These are phyloP conservation scores for Eragrostis tef DNA, from an alignment of 202 grass and related monocot species.

Conservation along the genomic window DNA sequence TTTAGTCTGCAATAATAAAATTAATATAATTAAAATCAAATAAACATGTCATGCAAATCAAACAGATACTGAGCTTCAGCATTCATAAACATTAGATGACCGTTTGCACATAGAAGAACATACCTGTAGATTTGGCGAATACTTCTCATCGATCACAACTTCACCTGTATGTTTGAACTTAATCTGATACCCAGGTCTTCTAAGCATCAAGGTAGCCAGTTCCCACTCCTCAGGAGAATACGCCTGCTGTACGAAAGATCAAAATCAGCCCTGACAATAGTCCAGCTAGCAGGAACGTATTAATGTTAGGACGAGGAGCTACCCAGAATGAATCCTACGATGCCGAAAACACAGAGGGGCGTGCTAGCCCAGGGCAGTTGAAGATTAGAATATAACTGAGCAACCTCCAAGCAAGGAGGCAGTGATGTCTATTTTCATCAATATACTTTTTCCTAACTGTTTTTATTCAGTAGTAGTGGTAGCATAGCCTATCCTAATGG, in stretches of 20 bases:
- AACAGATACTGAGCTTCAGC: neutral
- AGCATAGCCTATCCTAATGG: conserved; percentile 4
- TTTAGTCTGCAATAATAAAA: conserved; percentile 67
- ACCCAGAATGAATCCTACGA: neutral
- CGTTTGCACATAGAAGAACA: conserved; percentile 18
- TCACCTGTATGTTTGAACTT: conserved; percentile 48
- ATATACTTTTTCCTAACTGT: neutral
- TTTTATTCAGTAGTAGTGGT: neutral
- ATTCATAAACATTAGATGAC: conserved; percentile 1
- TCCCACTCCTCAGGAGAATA: conserved; percentile 75
- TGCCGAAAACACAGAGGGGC: neutral
- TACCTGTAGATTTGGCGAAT: conserved; percentile 71
- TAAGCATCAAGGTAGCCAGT: conserved; percentile 56
- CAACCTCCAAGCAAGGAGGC: neutral
- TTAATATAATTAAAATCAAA: conserved; percentile 38
- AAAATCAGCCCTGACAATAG: conserved; percentile 7
- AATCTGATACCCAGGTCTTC: conserved; percentile 62
- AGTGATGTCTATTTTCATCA: neutral
- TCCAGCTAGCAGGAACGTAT: neutral
- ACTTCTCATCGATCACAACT: conserved; percentile 73
- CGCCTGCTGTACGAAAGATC: conserved; percentile 39
- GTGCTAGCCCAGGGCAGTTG: neutral
- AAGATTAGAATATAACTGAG: neutral
- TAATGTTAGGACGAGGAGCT: neutral
- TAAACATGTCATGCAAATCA: conserved; percentile 22